phyloP scores from a whole-genome alignment of 352 stramenopile genomes.

The Phytophthora colocasiae region DNA sequence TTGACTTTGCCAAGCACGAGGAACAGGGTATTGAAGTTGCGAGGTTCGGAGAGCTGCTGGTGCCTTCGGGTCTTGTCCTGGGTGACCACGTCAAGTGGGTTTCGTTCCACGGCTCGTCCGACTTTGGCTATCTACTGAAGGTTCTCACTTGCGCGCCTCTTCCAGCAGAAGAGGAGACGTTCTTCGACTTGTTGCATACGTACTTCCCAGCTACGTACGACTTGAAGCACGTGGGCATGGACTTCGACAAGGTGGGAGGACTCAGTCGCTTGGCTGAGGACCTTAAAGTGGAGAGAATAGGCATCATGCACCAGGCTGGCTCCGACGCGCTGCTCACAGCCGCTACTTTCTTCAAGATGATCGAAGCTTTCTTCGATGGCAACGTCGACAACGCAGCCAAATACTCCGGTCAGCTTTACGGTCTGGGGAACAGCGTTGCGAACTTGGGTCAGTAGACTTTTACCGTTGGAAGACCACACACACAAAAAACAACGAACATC shows the following conservation, averaged over 20 bases:
- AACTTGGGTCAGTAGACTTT: slow-evolving; percentile 49
- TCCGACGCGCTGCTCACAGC: slow-evolving; percentile 97
- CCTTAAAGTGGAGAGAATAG: slow-evolving; percentile 97
- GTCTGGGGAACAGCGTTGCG: slow-evolving; percentile 72
- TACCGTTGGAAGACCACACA: slow-evolving; percentile 16
- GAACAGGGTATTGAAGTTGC: slow-evolving; percentile 96
- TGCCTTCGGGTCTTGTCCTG: slow-evolving; percentile 98
- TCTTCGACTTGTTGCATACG: slow-evolving; percentile 98
- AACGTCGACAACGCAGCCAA: slow-evolving; percentile 86
- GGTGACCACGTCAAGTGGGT: slow-evolving; percentile 99
- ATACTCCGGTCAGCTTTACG: slow-evolving; percentile 89
- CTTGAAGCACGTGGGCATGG: slow-evolving; percentile 98
- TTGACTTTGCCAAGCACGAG: slow-evolving; percentile 98
- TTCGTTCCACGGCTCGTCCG: slow-evolving; percentile 98
- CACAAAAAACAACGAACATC: slow-evolving; percentile 11
- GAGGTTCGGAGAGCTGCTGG: slow-evolving; percentile 97
- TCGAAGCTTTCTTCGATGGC: slow-evolving; percentile 88
- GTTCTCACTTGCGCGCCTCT: slow-evolving; percentile 92
- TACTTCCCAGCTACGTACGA: slow-evolving; percentile 99
- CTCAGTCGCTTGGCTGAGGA: slow-evolving; percentile 97
- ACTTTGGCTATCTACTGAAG: slow-evolving; percentile 99
- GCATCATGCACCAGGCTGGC: slow-evolving; percentile 99
- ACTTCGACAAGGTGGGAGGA: slow-evolving; percentile 98
- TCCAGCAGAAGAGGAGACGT: slow-evolving; percentile 91
- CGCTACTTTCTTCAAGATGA: slow-evolving; percentile 93